Conservation (phyloP, 768 basidiomycete genomes). For the Zangia roseola region DNA sequence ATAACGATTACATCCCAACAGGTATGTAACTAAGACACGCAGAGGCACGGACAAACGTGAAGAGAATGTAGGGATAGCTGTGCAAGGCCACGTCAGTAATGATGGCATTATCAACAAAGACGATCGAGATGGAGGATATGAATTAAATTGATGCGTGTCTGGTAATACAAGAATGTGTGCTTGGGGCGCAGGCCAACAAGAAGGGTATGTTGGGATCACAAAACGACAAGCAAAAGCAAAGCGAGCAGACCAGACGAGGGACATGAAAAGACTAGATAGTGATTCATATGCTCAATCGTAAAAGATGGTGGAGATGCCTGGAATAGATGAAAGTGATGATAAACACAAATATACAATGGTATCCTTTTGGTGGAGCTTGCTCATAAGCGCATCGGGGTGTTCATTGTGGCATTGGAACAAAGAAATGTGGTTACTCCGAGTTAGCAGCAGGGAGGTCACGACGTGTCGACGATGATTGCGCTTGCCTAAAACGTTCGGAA, state of each 20-base stretch:
- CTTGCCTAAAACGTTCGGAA: constrained; percentile 51
- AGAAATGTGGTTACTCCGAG: constrained; percentile 13
- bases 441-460: constrained; percentile 20
- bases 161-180: constrained; percentile 33
- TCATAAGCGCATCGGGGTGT: constrained; percentile 5
- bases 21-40: not conserved
- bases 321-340: constrained; percentile 34
- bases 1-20: not conserved
- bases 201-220: constrained; percentile 25
- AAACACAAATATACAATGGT: constrained; percentile 34
- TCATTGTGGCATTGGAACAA: not conserved
- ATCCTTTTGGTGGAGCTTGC: constrained; percentile 20
- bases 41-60: not conserved
- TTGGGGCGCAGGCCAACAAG: constrained; percentile 26
- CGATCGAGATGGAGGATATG: constrained; percentile 12
- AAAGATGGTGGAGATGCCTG: constrained; percentile 30
- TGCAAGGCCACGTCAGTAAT: constrained; percentile 9
- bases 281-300: constrained; percentile 25
- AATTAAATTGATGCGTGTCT: constrained; percentile 32
- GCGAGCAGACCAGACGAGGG: constrained; percentile 27
- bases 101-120: constrained; percentile 3
- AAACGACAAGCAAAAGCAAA: constrained; percentile 27
- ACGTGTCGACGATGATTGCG: constrained; percentile 33
- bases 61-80: not conserved
- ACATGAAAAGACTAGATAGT: constrained; percentile 19